Conservation (phyloP, 169 alveolate species). For the Eimeria maxima region DNA sequence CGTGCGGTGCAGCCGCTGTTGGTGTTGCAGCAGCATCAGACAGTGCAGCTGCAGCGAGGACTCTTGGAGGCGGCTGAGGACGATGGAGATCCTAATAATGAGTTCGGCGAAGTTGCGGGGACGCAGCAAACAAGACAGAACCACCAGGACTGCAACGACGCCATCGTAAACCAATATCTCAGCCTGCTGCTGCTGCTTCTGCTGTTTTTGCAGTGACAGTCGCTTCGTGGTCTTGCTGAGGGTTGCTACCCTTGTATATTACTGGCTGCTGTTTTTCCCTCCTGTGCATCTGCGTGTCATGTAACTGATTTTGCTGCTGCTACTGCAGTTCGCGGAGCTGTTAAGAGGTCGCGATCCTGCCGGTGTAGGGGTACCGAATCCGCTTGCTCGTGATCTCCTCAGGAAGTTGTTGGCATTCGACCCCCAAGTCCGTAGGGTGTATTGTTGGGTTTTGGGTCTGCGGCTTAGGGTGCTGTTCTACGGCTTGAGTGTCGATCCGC, state of each 20-base stretch:
- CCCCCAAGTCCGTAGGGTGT: conserved; percentile 43
- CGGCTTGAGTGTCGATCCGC: no score
- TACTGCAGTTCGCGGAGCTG: conserved; percentile 32
- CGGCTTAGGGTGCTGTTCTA: not conserved
- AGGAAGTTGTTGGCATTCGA: conserved; percentile 63
- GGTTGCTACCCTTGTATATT: not conserved
- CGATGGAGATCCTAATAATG: not conserved
- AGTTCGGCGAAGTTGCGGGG: not conserved
- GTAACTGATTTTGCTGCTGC: not conserved
- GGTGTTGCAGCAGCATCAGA: not conserved
- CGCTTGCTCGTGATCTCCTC: conserved; percentile 58
- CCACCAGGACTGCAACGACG: not conserved
- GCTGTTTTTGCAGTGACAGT: not conserved
- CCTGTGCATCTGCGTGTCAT: not conserved
- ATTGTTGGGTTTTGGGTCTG: not conserved
- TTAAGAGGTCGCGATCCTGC: conserved; percentile 48
- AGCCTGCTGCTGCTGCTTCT: not conserved
- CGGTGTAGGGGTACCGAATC: conserved; percentile 61
- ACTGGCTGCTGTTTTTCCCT: not conserved
- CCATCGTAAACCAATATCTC: not conserved
- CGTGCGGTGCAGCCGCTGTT: no score
- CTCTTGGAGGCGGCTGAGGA: not conserved
- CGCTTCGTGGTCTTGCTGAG: not conserved
- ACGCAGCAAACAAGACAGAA: not conserved
- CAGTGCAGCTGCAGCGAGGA: conserved; percentile 12